A percentile compares a stretch with the other conserved stretches of the same genome.
phyloP scores from a whole-genome alignment of 371 early-diverging fungal species.

The Zancudomyces culisetae region DNA sequence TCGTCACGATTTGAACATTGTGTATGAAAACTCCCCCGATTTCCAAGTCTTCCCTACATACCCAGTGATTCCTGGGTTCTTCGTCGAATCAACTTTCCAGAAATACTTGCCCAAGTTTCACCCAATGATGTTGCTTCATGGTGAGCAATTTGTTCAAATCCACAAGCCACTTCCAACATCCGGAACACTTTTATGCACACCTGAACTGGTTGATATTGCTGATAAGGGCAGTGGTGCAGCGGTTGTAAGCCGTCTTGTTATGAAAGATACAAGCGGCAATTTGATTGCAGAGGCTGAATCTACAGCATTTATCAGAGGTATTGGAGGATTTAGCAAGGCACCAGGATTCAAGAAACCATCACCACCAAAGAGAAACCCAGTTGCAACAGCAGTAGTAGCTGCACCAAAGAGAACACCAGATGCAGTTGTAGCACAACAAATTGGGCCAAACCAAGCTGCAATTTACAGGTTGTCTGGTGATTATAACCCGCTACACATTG shows the following conservation, averaged over 20 bases:
- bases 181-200: slow-evolving; percentile 53
- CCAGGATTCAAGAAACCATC: slow-evolving; percentile 27
- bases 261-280: slow-evolving; percentile 53
- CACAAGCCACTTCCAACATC: slow-evolving; percentile 63
- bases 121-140: slow-evolving; percentile 95
- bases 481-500: slow-evolving; percentile 85
- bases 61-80: slow-evolving; percentile 75
- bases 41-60: slow-evolving; percentile 79
- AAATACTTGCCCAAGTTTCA: slow-evolving; percentile 75
- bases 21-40: slow-evolving; percentile 70
- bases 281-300: slow-evolving; percentile 70
- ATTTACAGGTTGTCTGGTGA: slow-evolving; percentile 81
- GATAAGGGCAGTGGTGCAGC: slow-evolving; percentile 93
- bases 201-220: slow-evolving; percentile 70
- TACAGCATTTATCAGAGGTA: slow-evolving; percentile 81
- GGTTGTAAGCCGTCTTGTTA: slow-evolving; percentile 59
- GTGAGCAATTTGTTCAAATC: slow-evolving; percentile 85
- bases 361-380: slow-evolving; percentile 42
- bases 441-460: slow-evolving; percentile 79
- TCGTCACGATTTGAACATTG: slow-evolving; percentile 60
- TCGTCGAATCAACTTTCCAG: slow-evolving; percentile 40
- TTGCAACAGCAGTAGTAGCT: slow-evolving; percentile 44
- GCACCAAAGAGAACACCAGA: slow-evolving; percentile 75
- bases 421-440: slow-evolving; percentile 59
- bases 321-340: slow-evolving; percentile 76